These are phyloP conservation scores for Setomelanomma holmii DNA, from an alignment of 2,329 filamentous ascomycete species.

Conservation along the genomic window DNA sequence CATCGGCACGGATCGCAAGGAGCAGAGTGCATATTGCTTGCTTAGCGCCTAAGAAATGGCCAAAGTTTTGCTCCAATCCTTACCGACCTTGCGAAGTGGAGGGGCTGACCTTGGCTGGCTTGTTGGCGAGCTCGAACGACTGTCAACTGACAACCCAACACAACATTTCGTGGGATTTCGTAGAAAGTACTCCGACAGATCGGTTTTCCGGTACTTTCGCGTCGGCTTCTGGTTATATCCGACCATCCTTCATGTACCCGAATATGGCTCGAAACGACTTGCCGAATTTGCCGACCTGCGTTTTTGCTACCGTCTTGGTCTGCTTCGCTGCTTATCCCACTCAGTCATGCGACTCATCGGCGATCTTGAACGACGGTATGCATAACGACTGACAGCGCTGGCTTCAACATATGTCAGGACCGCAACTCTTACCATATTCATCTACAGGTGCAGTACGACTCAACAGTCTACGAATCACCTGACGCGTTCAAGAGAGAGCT, in stretches of 20 bases:
- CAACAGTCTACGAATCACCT: neutral
- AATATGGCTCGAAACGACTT: neutral
- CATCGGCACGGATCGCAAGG: constrained; percentile 11
- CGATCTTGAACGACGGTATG: neutral
- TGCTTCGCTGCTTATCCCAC: neutral
- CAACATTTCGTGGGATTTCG: neutral
- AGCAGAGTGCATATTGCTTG: neutral
- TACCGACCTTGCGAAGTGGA: neutral
- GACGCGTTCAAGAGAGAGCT: neutral
- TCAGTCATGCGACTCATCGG: neutral
- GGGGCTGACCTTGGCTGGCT: neutral
- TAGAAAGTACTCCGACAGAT: neutral
- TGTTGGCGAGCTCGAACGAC: neutral
- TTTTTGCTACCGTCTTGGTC: neutral
- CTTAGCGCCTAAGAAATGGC: neutral
- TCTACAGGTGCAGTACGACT: neutral
- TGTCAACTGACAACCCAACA: neutral
- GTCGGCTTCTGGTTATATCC: neutral
- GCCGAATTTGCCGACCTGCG: neutral
- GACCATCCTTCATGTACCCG: neutral
- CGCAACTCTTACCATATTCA: neutral
- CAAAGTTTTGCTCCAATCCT: neutral
- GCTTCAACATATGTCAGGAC: neutral
- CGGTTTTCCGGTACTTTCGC: neutral
- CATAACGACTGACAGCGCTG: neutral